These are phyloP conservation scores for Discostella stelligeroides DNA, from an alignment of 108 stramenopile species.

Conservation along the genomic window DNA sequence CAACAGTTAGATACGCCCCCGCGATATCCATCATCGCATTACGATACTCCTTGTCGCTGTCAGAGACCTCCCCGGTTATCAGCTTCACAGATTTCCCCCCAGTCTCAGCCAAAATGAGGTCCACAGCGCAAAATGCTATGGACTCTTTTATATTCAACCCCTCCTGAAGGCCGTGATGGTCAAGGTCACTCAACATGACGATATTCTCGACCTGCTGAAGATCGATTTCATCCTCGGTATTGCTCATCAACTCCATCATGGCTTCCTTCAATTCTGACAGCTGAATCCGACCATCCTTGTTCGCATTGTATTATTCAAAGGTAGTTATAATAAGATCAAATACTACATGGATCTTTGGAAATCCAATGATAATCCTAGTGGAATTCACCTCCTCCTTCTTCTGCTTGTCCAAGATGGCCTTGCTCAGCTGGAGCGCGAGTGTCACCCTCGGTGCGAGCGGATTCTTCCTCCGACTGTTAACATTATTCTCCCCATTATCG, in stretches of 20 bases:
- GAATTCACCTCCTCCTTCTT: conserved; percentile 41
- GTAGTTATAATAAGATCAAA: conserved; percentile 47
- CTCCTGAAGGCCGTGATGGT: conserved; percentile 35
- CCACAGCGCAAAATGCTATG: conserved; percentile 53
- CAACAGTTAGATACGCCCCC: conserved; percentile 49
- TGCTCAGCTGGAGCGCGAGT: conserved; percentile 51
- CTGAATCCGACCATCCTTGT: conserved; percentile 37
- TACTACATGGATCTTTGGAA: conserved; percentile 53
- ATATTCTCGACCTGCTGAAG: conserved; percentile 47
- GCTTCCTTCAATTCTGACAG: conserved; percentile 37
- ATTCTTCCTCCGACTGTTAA: conserved; percentile 29
- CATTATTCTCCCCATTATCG: conserved; percentile 27
- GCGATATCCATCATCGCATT: conserved; percentile 57
- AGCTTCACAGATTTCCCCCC: conserved; percentile 43
- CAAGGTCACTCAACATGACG: conserved; percentile 53
- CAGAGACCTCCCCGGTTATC: conserved; percentile 44
- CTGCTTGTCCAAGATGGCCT: conserved; percentile 39
- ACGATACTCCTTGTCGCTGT: conserved; percentile 48
- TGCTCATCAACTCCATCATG: conserved; percentile 45
- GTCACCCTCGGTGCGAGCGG: conserved; percentile 38
- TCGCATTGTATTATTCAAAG: conserved; percentile 30
- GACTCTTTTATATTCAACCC: conserved; percentile 51
- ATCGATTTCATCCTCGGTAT: conserved; percentile 6
- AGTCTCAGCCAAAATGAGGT: conserved; percentile 51
- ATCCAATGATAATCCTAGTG: conserved; percentile 47